phyloP scores from a whole-genome alignment of 495 filamentous ascomycete species.

The Durotheca rogersii region DNA sequence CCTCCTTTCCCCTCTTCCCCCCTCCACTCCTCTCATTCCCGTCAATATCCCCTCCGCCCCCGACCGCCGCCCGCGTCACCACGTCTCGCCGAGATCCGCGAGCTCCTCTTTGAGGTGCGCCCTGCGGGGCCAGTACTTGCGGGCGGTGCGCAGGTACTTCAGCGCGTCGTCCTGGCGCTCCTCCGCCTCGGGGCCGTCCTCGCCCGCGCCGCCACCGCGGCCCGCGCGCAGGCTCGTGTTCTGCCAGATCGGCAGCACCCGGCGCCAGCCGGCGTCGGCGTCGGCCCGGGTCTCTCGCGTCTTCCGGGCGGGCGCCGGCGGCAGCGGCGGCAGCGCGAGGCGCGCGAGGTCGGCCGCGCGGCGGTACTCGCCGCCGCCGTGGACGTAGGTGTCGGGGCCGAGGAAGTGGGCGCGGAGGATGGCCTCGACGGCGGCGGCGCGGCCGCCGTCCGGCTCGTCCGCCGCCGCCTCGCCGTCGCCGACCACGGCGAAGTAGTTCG shows the following conservation, averaged over 20 bases:
- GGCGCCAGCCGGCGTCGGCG: slow-evolving; percentile 17
- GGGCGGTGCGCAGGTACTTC: neutral
- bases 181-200: neutral
- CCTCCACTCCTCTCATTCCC: no score
- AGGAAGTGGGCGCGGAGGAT: slow-evolving; percentile 14
- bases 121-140: neutral
- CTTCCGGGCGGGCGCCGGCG: slow-evolving; percentile 7
- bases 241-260: slow-evolving; percentile 12
- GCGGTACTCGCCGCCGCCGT: slow-evolving; percentile 9
- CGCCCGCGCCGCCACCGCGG: no score
- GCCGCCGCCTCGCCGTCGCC: neutral
- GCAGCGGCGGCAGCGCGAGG: slow-evolving; percentile 23
- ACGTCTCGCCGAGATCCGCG: neutral
- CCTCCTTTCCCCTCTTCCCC: no score
- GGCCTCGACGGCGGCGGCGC: no score
- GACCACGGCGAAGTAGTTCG: slow-evolving; percentile 23
- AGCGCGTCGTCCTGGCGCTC: neutral
- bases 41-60: no score
- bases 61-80: no score
- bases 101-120: neutral
- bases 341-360: neutral
- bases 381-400: slow-evolving; percentile 3
- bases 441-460: no score
- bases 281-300: no score
- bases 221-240: slow-evolving; percentile 12